These are phyloP conservation scores for Setaria viridis DNA, from an alignment of 202 grass and related monocot species.

Conservation along the genomic window DNA sequence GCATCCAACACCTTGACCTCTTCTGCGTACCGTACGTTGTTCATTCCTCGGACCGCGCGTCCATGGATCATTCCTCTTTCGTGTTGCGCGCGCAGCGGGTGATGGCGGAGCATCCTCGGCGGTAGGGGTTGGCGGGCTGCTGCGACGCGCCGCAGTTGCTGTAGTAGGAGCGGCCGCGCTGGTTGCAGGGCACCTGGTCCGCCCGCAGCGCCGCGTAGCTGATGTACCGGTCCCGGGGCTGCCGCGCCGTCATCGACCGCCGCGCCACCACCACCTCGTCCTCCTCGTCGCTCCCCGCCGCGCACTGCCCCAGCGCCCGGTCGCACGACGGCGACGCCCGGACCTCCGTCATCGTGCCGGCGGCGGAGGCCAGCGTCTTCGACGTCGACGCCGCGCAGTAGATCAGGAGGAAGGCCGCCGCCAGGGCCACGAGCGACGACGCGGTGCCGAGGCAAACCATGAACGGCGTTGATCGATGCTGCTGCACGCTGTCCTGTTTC, in stretches of 20 bases:
- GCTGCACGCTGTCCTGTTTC: not conserved
- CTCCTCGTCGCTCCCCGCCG: not conserved
- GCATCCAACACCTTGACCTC: too few relatives aligned
- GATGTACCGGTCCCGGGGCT: conserved; percentile 37
- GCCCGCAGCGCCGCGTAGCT: conserved; percentile 75
- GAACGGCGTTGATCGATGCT: not conserved
- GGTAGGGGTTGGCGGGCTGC: conserved; percentile 66
- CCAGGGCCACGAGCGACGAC: not conserved
- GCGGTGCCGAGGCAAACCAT: conserved; percentile 17
- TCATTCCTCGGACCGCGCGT: too few relatives aligned
- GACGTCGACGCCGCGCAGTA: not conserved
- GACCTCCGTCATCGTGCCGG: not conserved
- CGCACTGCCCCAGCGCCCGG: conserved; percentile 37
- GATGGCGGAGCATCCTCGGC: conserved; percentile 78
- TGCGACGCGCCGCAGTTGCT: conserved; percentile 60
- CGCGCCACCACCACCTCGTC: conserved; percentile 8
- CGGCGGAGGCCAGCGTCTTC: not conserved
- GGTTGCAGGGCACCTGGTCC: conserved; percentile 64
- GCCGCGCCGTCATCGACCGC: conserved; percentile 9
- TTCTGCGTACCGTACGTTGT: too few relatives aligned
- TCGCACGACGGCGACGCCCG: not conserved
- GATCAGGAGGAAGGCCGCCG: not conserved
- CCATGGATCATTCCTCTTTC: too few relatives aligned
- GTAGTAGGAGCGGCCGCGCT: conserved; percentile 83
- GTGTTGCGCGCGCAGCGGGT: conserved; percentile 60